phyloP scores from a whole-genome alignment of 2,329 filamentous ascomycete genomes.

The Neoscytalidium dimidiatum region DNA sequence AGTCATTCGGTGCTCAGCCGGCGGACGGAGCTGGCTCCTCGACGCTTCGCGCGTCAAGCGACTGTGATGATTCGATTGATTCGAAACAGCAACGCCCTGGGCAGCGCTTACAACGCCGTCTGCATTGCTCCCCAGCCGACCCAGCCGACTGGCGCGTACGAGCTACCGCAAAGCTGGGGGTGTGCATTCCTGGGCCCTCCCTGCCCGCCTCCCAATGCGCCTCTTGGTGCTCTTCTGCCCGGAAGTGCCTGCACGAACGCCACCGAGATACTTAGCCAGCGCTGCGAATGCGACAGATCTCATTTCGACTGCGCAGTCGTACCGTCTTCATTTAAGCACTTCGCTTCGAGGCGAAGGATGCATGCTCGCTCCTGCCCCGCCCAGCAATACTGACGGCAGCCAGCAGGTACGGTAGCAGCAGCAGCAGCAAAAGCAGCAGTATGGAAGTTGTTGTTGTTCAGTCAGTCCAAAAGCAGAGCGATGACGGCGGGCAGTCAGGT shows the following conservation, averaged over 20 bases:
- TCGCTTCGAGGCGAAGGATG: conserved; percentile 12
- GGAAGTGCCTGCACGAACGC: not conserved
- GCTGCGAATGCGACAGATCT: conserved; percentile 5
- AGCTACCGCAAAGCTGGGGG: not conserved
- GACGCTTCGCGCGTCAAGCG: conserved; percentile 1
- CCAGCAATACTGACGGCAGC: not conserved
- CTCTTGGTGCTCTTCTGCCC: not conserved
- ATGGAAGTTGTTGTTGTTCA: no score
- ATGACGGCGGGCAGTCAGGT: no score
- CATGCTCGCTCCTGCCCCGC: conserved; percentile 7
- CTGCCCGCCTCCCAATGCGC: no score
- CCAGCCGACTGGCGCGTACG: not conserved
- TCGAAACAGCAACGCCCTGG: not conserved
- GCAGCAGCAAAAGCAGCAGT: no score
- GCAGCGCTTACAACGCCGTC: not conserved
- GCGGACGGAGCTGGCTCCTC: conserved; percentile 6
- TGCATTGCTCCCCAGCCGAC: not conserved
- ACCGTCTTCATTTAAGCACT: conserved; percentile 14
- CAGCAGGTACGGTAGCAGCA: no score
- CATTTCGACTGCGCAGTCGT: not conserved
- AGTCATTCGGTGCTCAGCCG: not conserved
- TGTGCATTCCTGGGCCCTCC: not conserved
- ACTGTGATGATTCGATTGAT: conserved; percentile 5
- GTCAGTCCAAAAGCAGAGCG: no score
- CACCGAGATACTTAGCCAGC: not conserved